Evolutionary conservation across 164 flowering plant genomes (phyloP), one percentile per base, ranked within the genome.

Genomic region (Magnolia changhungtana): DNA sequence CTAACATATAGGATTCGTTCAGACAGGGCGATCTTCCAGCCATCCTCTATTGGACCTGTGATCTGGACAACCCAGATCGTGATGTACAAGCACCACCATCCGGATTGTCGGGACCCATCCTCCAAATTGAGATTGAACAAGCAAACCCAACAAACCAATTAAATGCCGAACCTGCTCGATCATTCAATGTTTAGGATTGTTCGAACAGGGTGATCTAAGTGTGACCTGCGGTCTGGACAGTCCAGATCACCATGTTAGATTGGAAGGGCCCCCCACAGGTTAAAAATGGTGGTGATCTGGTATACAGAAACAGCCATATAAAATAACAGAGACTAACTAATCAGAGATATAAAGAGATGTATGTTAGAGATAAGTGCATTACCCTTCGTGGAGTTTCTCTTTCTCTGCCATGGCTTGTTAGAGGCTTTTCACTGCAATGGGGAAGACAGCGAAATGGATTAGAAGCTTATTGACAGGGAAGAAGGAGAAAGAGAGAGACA

Each of bases 361-460:
- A 16, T 6, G 29, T 31, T 16, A 10, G n/a, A 67, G 19, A 8
- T 18, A 31, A 27, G 29, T 67, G 71, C 71, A 20, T 20, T 29
- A 20, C n/a, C 63, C 0, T 2, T 10, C 2, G 10, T 64, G 69
- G 11, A 45, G 31, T 52, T 9, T 67, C 7, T 20, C 21, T 37
- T 31, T 31, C 45, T 37, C 24, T 49, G 59, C 23, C 64, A 67
- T 59, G 73, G 55, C n/a, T 58, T 61, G 19, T 4, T 66, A 19
- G 67, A 51, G 58, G 70, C 50, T 45, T 72, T 61, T 37, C 45
- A 37, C 67, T 74, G 71, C 75, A 73, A 91, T 92, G 97, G 94
- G 90, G 51, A 90, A 89, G 80, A 86, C 96, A 70, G 78, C 90
- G 82, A 90, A 79, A 84, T 90, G 96, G 96, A 81, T 90, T 50